Base-by-base conservation (phyloP, 2,329 filamentous ascomycete species). In the Chaetomium globosum region DNA sequence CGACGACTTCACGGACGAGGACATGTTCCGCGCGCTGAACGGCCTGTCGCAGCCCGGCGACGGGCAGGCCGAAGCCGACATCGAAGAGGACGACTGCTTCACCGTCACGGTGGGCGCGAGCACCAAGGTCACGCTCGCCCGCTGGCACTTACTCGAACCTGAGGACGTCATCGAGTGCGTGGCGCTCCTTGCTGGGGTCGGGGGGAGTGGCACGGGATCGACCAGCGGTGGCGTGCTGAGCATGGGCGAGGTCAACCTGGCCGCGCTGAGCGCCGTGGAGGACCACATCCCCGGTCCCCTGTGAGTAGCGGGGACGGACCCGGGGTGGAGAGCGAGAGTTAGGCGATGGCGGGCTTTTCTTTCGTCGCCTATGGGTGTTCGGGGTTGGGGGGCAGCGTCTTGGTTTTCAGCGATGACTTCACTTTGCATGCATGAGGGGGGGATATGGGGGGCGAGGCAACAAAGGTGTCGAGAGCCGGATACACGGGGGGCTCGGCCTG, bases 1-100 rank as follows among this genome's bases (percentile, higher is more conserved):
- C 51, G 95, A 99, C 77, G 95, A 99, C 74, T 96, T 95, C 72
- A 99, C 95, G 6, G 95, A 99, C 75, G 95, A 99, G 83, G 94
- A 96, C 89, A 88, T 89, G 87, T 98, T 98, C 86, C 90, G 92
- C 63, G 89, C 92, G 16, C 83, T 98, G 53, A 87, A 87, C 72
- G 81, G 79, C 0, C 76, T 85, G 4, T 83, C 81, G 1, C 83
- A 71, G 0, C 70, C 74, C 9, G 54, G 68, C 31, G 68, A 74
- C 30, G 72, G 71, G 31, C 26, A 21, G 30, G 12, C 3, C 62
- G 67, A 57, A 76, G 83, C 59, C n/a, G 84, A 76, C 74, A 88
- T 78, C 77, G 83, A 74, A 68, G 78, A 78, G 75, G 80, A 92
- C 43, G 86, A 93, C 73, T 86, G 96, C 68, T 98, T 96, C 78